Base-by-base conservation (phyloP, 208 protist species). In the Trypanosoma platydactyli region DNA sequence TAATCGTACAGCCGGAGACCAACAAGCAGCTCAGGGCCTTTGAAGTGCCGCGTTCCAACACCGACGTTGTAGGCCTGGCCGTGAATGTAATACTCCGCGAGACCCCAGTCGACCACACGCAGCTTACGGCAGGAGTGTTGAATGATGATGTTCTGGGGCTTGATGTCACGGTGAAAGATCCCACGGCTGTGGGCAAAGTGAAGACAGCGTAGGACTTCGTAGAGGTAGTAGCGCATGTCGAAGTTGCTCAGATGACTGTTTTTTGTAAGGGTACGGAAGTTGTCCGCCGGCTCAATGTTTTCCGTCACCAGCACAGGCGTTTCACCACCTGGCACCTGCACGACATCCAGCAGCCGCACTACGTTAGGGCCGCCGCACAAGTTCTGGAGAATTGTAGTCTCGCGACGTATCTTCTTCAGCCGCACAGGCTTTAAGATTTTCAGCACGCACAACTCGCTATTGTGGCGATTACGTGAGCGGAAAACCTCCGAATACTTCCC, bases 401-500 rank as follows among this genome's bases (percentile, higher is more conserved):
- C 98, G 30, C 97, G 91, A 65, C 98, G 97, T 62, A 99, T 99
- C 70, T 99, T 99, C 64, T 98, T 99, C 57, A 98, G 97, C 56
- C 98, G 99, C 0, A 99, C 97, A 1, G 97, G 97, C 72, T 99
- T 99, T 3, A 99, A 79, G 38, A 99, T 89, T 86, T 99, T 99
- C 48, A 99, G 90, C 6, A 99, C 97, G 68, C 98, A 98, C 9
- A 91, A 67, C 27, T 88, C 82, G 38, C 91, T 89, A 38, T 94
- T 98, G 46, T 77, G 73, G 33, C 78, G 76, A 68, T 99, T 96
- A 4, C 94, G 81, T 1, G 95, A 97, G 48, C 98, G 85, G 81
- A 99, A 99, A 1, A 99, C 99, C 80, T 99, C 98, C 46, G 91
- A 98, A 86, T 99, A 99, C 89, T 99, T 99, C 35, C 96, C 97